Evolutionary conservation across 495 filamentous ascomycete genomes (phyloP), one percentile per base, ranked within the genome.

Genomic region (Penicillium steckii): DNA sequence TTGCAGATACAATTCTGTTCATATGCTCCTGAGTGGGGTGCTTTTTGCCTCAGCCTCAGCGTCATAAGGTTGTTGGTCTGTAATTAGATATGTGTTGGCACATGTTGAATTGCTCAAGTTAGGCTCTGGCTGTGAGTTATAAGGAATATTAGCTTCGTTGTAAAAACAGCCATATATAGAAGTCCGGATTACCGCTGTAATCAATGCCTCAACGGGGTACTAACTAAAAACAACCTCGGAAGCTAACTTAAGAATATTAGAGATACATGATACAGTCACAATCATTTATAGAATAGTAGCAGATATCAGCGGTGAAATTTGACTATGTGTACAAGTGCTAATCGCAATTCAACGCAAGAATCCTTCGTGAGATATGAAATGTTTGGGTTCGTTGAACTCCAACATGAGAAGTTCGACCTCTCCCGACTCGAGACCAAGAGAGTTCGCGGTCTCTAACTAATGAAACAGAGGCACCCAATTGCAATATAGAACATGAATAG

Each of bases 401-500:
- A 50, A 40, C 23, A 21, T 45, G 25, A 42, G 30, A 37, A 37
- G n/a, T 7, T 8, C 3, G 8, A 15, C n/a, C n/a, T 43, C 19
- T 29, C 35, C 50, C 29, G 41, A 50, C 26, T 2, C 9, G 27
- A 48, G 27, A 9, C 13, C 19, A 58, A 41, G 29, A 49, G 24
- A 45, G 19, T 10, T 22, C 42, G 44, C 30, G 21, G 15, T 9
- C 44, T 44, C 61, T 83, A 98, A 69, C 90, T 95, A 62, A 98
- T 95, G 62, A 97, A 95, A 72, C 94, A 98, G 44, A 98, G 80
- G 66, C 91, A 96, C 7, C 91, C 94, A 51, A 98, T 78, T 3
- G 87, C 87, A 42, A 96, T 71, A 72, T 98, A 98, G 68, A 97
- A 98, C n/a, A 97, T 86, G 58, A 95, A 88, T 41, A 98, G 73